Percentiles rank a stretch among this genome's conserved stretches.
Conservation (phyloP, 2,329 filamentous ascomycete species). For the Exserohilum turcica region DNA sequence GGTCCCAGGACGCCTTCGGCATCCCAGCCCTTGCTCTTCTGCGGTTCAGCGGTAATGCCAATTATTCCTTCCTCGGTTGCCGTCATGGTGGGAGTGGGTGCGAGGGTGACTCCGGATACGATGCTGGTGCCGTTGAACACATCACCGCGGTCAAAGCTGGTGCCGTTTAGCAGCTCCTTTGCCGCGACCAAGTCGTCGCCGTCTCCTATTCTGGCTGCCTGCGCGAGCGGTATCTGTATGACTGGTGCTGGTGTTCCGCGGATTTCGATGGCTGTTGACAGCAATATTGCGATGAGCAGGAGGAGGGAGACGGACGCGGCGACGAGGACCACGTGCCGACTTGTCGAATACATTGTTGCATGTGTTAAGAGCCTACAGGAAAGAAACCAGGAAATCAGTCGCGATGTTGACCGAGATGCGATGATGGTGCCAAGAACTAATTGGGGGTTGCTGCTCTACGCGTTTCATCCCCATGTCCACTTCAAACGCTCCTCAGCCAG, state of each 20-base stretch:
- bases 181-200: slow-evolving; percentile 22
- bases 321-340: slow-evolving; percentile 29
- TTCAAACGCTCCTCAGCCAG: slow-evolving; percentile 1
- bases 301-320: slow-evolving; percentile 33
- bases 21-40: slow-evolving; percentile 18
- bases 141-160: slow-evolving; percentile 36
- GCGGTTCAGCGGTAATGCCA: slow-evolving; percentile 25
- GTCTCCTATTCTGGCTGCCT: slow-evolving; percentile 31
- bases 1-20: slow-evolving; percentile 35
- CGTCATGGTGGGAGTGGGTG: slow-evolving; percentile 17
- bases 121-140: slow-evolving; percentile 29
- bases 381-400: neutral
- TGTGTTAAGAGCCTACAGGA: neutral
- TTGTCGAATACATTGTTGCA: slow-evolving; percentile 25
- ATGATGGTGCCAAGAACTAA: slow-evolving; percentile 8
- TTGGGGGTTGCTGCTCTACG: slow-evolving; percentile 20
- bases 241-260: slow-evolving; percentile 31
- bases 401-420: slow-evolving; percentile 5
- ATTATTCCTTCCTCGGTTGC: slow-evolving; percentile 33
- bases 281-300: slow-evolving; percentile 36
- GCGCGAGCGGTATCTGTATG: slow-evolving; percentile 31
- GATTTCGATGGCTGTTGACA: slow-evolving; percentile 36
- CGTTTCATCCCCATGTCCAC: slow-evolving; percentile 25
- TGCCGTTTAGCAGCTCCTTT: slow-evolving; percentile 37
- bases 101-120: slow-evolving; percentile 17